A percentile compares a stretch with the other conserved stretches of the same genome.
phyloP scores from a whole-genome alignment of 1,284 basidiomycete genomes.

The Irpex sp. region DNA sequence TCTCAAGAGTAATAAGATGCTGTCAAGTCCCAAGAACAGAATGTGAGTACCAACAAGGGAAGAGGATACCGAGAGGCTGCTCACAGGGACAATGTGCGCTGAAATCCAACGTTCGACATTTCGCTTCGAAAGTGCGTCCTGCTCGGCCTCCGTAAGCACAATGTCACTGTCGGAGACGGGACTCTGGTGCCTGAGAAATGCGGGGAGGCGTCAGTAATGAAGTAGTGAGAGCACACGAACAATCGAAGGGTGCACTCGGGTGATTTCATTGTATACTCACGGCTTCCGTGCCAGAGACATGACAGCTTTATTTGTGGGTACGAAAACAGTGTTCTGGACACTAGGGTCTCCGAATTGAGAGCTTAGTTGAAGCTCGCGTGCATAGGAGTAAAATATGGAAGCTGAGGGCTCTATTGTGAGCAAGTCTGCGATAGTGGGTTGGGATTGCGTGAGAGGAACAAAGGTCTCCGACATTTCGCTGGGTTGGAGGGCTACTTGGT shows the following conservation, averaged over 20 bases:
- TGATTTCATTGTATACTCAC: constrained; percentile 37
- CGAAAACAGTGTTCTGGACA: constrained; percentile 54
- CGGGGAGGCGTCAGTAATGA: background rate
- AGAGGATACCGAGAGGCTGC: constrained; percentile 18
- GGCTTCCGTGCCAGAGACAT: constrained; percentile 73
- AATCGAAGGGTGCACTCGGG: background rate
- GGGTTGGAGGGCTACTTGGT: constrained; percentile 28
- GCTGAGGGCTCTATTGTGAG: constrained; percentile 68
- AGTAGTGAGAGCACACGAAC: background rate
- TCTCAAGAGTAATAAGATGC: constrained; percentile 38
- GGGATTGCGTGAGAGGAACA: constrained; percentile 22
- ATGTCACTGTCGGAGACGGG: constrained; percentile 40
- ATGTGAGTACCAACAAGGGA: constrained; percentile 6
- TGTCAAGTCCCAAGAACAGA: constrained; percentile 26
- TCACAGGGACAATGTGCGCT: constrained; percentile 70
- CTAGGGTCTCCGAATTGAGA: constrained; percentile 38
- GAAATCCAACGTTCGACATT: constrained; percentile 73
- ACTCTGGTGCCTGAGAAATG: constrained; percentile 49
- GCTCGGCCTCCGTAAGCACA: constrained; percentile 59
- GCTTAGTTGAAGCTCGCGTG: constrained; percentile 64
- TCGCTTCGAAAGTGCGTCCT: constrained; percentile 49
- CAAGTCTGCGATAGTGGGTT: constrained; percentile 61
- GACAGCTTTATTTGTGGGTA: constrained; percentile 79
- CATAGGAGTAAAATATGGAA: constrained; percentile 80
- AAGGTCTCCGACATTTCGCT: constrained; percentile 17